Evolutionary conservation across 345 rosid species (phyloP), one percentile per base, ranked within the genome.

Genomic region (Euphorbia lathyris): DNA sequence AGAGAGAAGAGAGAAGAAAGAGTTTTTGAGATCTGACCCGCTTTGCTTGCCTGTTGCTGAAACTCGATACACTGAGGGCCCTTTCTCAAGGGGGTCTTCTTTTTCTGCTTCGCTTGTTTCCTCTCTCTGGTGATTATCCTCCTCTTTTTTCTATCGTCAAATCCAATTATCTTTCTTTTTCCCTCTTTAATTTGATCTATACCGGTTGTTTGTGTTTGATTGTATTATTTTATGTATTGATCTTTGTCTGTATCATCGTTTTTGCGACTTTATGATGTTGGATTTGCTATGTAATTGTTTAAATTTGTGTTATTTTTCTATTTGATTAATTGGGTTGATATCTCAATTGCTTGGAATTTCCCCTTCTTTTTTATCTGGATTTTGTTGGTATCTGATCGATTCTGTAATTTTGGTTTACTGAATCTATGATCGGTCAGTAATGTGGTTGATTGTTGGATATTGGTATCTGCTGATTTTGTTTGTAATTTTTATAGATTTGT

Each of bases 31-130:
- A 53, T 67, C 67, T 63, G 57, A 7, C 51, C 32, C 30, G 2
- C 17, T 11, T 40, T 32, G 20, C 17, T 9, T 17, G 51, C 32
- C 66, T 69, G 23, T 55, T 22, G 38, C 67, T 8, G 22, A 52
- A 65, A 52, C 22, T 72, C 66, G 61, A n/a, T 14, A 62, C 65
- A 59, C 40, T 50, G 55, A 36, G 75, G 76, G 65, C 69, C 74
- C 67, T 67, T 73, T 67, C 36, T 67, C 38, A 58, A 23, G 43
- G 58, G 83, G 78, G 71, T 76, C 66, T 50, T 63, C 65, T 58
- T 32, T 47, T 40, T 30, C 48, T 51, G 53, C 62, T 61, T 58
- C 62, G 3, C 23, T 43, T 63, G 26, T 16, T 38, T 61, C 14
- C 27, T 34, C 0, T 55, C 50, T 38, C 74, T 47, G 73, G 74